These are phyloP conservation scores for Brassica balearica DNA, from an alignment of 441 rosid genomes.

Conservation along the genomic window DNA sequence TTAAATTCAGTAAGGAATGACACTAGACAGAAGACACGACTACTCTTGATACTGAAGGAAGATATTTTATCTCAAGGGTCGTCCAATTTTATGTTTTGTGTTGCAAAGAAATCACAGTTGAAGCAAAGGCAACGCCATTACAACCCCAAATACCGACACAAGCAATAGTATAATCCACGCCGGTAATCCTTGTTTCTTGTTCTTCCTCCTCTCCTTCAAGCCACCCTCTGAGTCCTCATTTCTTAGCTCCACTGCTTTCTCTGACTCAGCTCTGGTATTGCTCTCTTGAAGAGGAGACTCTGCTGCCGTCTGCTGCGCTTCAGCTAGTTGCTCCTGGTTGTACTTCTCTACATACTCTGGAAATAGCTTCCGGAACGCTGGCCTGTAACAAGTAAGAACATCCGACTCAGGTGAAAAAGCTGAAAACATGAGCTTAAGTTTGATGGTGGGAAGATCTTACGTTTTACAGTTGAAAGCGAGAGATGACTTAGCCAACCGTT, in stretches of 20 bases:
- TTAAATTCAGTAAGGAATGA: slow-evolving; percentile 5
- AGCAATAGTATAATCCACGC: slow-evolving; percentile 87
- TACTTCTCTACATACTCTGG: slow-evolving; percentile 89
- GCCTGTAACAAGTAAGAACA: slow-evolving; percentile 52
- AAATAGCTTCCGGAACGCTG: slow-evolving; percentile 87
- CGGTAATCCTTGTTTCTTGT: slow-evolving; percentile 70
- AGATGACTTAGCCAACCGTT: slow-evolving; percentile 85
- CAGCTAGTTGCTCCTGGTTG: slow-evolving; percentile 61
- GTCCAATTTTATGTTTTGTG: slow-evolving; percentile 14
- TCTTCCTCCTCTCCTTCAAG: slow-evolving; percentile 52
- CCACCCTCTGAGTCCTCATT: slow-evolving; percentile 33
- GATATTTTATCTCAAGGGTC: neutral
- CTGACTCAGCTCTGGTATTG: slow-evolving; percentile 40
- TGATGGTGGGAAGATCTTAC: slow-evolving; percentile 56
- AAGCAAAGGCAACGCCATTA: slow-evolving; percentile 95
- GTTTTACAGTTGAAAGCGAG: slow-evolving; percentile 94
- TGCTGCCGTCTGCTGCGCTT: slow-evolving; percentile 44
- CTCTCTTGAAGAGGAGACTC: slow-evolving; percentile 51
- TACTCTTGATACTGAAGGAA: slow-evolving; percentile 29
- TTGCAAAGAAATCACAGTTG: slow-evolving; percentile 61
- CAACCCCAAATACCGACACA: slow-evolving; percentile 83
- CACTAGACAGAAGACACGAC: slow-evolving; percentile 35
- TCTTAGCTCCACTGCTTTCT: slow-evolving; percentile 35
- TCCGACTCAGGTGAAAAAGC: slow-evolving; percentile 1
- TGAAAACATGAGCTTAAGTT: neutral